Evolutionary conservation across 1,139 yeast genomes (phyloP), one percentile per base, ranked within the genome.

Genomic region (Eremothecium coryli): DNA sequence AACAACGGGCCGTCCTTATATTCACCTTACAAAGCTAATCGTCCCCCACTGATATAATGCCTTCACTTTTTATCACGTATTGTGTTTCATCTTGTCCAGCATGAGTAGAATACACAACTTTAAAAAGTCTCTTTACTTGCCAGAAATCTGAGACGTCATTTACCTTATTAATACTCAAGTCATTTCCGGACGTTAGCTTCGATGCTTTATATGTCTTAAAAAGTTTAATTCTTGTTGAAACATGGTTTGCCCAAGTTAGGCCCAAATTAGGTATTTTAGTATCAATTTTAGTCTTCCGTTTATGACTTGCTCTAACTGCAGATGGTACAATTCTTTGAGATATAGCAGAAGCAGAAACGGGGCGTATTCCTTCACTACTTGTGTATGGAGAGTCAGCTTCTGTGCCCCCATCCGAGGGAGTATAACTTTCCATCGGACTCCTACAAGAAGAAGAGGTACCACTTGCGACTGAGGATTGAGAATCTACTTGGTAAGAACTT

Each of bases 261-360:
- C 73, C 73, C 26, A 68, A 47, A 24, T 66, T 61, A 2, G 72
- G 70, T 5, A 59, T 49, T 31, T 59, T 55, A 6, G 49, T 42
- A 31, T 52, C 60, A 12, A 56, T 32, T 32, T 38, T 41, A 18
- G 51, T 39, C 27, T 49, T 52, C 23, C 39, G 42, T 25, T 35
- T 39, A 5, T 17, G 28, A 20, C n/a, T 5, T 11, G 28, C n/a
- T 12, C 4, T 13, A 5, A n/a, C 16, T 4, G 16, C 10, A 11
- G 16, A 12, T 12, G 5, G 13, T n/a, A 13, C 16, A 25, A 13
- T 13, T 12, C 5, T n/a, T 12, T 25, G 4, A n/a, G 28, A 13
- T n/a, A 10, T 13, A 4, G 5, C 16, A 5, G 4, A 11, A 5
- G 29, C 13, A 9, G 29, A 8, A 18, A 12, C 14, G 10, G 32